Base-by-base conservation (phyloP, 306 rosid genomes). In the Inga laurina region DNA sequence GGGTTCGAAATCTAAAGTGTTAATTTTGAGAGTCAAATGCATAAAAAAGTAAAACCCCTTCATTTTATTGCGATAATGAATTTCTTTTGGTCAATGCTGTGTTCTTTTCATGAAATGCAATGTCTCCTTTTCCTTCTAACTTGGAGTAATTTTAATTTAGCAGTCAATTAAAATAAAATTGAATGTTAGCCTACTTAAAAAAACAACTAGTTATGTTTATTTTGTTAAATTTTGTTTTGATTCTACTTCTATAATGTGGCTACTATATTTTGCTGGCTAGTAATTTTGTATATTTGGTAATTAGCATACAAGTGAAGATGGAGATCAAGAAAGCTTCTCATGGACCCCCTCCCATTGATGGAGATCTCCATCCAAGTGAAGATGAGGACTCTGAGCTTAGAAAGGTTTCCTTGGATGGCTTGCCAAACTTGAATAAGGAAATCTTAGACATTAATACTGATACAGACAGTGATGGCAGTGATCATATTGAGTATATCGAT, bases 291-390 rank as follows among this genome's bases (percentile, higher is more conserved):
- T 34, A 16, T 64, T 32, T 30, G 27, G 43, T 0, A n/a, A 41
- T 61, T 21, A 57, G 69, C 14, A 1, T 68, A n/a, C n/a, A n/a
- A n/a, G n/a, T n/a, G n/a, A n/a, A n/a, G n/a, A n/a, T n/a, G n/a
- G n/a, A n/a, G 43, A 48, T 85, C 80, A 91, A 87, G 92, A 94
- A 91, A 80, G 27, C 27, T 27, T 77, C 94, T 51, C 74, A n/a
- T 18, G 79, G 82, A 22, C 91, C 9, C 75, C 79, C 91, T 82
- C 82, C 90, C 3, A 68, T 68, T 8, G 89, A 83, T 49, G 85
- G 86, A 77, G 85, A 86, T 83, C 82, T 52, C 57, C 85, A 37
- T 85, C 84, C 87, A 8, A 88, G 82, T 82, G 88, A 81, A 41
- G 88, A 84, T 27, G 91, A 82, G 5, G 93, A 90, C 13, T 71